Evolutionary conservation across 768 basidiomycete genomes (phyloP).

Genomic region (Mycena rebaudengoi): DNA sequence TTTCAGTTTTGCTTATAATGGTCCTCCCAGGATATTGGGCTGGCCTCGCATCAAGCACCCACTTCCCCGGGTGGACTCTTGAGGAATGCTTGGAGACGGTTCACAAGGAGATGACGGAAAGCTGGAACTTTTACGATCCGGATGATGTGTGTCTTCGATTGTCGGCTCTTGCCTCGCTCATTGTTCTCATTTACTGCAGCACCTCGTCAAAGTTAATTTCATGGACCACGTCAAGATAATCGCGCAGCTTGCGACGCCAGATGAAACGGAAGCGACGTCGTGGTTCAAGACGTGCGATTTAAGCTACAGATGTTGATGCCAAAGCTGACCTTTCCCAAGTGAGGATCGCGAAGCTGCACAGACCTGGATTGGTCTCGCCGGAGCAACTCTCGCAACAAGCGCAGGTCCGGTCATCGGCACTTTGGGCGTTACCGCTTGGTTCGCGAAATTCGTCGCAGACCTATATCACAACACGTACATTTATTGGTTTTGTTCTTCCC

Average conservation of each 20-base stretch:
- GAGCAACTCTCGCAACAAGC: not conserved
- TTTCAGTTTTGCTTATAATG: too few species aligned
- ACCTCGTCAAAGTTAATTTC: not conserved
- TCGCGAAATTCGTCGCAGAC: constrained; percentile 29
- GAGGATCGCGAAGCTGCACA: not conserved
- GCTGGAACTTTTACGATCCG: constrained; percentile 37
- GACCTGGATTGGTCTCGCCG: not conserved
- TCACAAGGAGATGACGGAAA: constrained; percentile 33
- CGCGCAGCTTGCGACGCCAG: constrained; percentile 28
- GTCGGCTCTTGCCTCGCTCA: not conserved
- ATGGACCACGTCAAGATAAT: constrained; percentile 23
- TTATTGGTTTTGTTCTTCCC: not conserved
- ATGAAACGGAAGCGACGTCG: constrained; percentile 18
- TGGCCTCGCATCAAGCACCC: constrained; percentile 30
- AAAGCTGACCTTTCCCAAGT: not conserved
- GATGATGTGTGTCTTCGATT: constrained; percentile 15
- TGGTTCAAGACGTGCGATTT: not conserved
- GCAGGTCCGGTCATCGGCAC: not conserved
- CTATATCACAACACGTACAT: constrained; percentile 33
- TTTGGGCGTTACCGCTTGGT: constrained; percentile 1
- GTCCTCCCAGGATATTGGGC: constrained; percentile 37
- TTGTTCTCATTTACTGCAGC: not conserved
- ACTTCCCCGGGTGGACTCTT: constrained; percentile 28
- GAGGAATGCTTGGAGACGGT: constrained; percentile 31
- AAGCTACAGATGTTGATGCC: constrained; percentile 2